Base-by-base conservation (phyloP, 169 alveolate species). In the Plasmodium gallinaceum region DNA sequence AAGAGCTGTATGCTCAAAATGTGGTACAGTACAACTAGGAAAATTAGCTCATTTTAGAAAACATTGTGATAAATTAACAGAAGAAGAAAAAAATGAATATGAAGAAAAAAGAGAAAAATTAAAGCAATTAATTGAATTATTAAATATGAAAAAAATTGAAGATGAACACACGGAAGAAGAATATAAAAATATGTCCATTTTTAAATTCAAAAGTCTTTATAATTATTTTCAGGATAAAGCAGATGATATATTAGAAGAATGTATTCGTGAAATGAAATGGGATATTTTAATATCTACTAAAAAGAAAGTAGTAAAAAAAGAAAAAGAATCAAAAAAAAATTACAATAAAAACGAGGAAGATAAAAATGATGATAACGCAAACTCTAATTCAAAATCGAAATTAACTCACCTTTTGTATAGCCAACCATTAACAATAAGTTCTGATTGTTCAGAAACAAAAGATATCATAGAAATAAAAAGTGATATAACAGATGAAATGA, bases 61-160 rank as follows among this genome's bases (percentile, higher is more conserved):
- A 18, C 96, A 93, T 88, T 94, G 97, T 65, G 96, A 94, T 22
- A 60, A 88, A 18, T 60, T 94, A 72, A 70, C 91, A 16, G 94
- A 86, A 20, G 96, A 93, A 52, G 96, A 94, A 74, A 68, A 75
- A 85, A 54, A 78, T 54, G 96, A 94, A 73, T 94, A 94, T 74
- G 90, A 88, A 14, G 93, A 92, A 26, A 85, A 96, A 42, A 72
- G 94, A 52, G 93, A 74, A 69, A 69, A 76, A 60, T 43, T 74
- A 43, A 73, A 74, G 16, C 72, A 87, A 20, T 46, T 87, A 51
- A 87, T 87, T 20, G 83, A 83, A 4, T 20, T 66, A 39, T 45
- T 87, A 1, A 74, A 71, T 51, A 73, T 18, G 24, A 74, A 66
- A 74, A 69, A 70, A 16, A 73, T 65, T 26, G 24, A 18, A 20